Conservation (phyloP, 768 basidiomycete species). For the Pulveroboletus sp. region DNA sequence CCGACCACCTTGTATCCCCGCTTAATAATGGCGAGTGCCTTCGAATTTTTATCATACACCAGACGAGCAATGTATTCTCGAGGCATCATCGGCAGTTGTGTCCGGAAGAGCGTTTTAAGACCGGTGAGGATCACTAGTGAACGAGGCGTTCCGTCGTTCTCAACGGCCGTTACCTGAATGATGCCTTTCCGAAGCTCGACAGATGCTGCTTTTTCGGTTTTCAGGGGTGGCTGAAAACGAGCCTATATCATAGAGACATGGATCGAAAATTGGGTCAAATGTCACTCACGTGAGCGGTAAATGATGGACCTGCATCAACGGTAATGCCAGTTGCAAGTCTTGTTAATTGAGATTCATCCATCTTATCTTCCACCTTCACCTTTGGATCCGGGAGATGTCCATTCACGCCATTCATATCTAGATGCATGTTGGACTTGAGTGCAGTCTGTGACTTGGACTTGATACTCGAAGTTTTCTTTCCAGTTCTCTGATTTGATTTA, state of each 20-base stretch:
- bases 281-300: constrained; percentile 44
- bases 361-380: constrained; percentile 72
- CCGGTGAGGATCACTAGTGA: constrained; percentile 86
- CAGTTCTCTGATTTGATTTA: constrained; percentile 38
- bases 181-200: constrained; percentile 77
- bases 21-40: constrained; percentile 90
- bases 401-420: constrained; percentile 37
- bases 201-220: constrained; percentile 72
- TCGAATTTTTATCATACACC: constrained; percentile 91
- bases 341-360: constrained; percentile 73
- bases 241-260: background rate
- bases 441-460: constrained; percentile 58
- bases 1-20: constrained; percentile 93
- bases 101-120: constrained; percentile 95
- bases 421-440: constrained; percentile 39
- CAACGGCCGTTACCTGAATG: constrained; percentile 79
- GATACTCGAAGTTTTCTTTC: constrained; percentile 54
- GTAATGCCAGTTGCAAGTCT: constrained; percentile 78
- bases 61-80: constrained; percentile 96
- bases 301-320: constrained; percentile 54
- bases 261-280: background rate
- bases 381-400: constrained; percentile 47
- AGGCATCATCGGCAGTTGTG: constrained; percentile 98
- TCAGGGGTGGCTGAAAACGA: constrained; percentile 43
- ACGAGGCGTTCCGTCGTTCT: constrained; percentile 72